Conservation (phyloP, 208 protist genomes). For the Trypanosoma vivax region DNA sequence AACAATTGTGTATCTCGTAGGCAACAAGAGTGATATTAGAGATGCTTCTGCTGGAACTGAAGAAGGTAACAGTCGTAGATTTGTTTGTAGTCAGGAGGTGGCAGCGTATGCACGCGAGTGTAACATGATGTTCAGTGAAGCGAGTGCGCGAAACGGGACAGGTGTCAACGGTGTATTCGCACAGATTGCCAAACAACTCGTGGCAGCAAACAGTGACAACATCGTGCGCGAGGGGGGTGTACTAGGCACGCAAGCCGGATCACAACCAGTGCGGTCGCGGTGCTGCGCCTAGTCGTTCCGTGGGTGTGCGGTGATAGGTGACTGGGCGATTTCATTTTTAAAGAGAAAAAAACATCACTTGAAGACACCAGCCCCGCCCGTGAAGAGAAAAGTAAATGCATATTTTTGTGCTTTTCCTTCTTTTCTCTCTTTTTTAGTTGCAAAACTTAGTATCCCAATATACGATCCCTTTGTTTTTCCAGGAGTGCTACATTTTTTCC, state of each 20-base stretch:
- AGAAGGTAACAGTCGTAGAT: too few relatives aligned
- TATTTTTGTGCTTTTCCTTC: constrained; percentile 4
- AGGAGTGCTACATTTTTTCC: neutral
- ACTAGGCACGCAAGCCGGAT: constrained; percentile 21
- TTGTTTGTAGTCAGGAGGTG: constrained; percentile 52
- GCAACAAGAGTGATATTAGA: constrained; percentile 95
- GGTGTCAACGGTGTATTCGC: constrained; percentile 72
- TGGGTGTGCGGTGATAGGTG: too few relatives aligned
- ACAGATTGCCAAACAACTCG: constrained; percentile 35
- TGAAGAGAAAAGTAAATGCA: too few relatives aligned
- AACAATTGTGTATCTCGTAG: constrained; percentile 89
- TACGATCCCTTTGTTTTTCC: neutral
- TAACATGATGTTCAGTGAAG: constrained; percentile 54
- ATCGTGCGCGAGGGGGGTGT: constrained; percentile 70
- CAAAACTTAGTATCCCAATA: neutral
- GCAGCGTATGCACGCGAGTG: constrained; percentile 37
- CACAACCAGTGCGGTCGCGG: constrained; percentile 1
- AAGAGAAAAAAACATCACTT: constrained; percentile 10
- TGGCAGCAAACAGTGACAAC: constrained; percentile 45
- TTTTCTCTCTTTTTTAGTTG: neutral
- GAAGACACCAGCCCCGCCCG: neutral
- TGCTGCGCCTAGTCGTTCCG: too few relatives aligned
- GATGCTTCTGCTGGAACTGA: neutral
- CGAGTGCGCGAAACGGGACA: constrained; percentile 63
- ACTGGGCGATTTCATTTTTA: too few relatives aligned